Percentiles rank a stretch among this genome's conserved stretches.
Conservation (phyloP, 129 eudicot species). For the Chrysanthemum lavandulifolium region DNA sequence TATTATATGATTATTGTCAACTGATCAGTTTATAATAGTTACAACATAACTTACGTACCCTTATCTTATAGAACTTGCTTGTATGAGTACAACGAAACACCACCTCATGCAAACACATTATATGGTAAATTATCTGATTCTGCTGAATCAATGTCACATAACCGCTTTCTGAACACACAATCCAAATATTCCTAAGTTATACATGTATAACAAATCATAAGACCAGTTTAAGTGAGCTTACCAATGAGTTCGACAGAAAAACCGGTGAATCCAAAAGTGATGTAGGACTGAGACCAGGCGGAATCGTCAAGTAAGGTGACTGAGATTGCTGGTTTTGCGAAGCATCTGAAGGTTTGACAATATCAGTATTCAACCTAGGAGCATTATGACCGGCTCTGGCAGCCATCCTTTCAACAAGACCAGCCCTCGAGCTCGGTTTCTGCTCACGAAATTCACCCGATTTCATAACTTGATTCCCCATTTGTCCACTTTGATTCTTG, state of each 20-base stretch:
- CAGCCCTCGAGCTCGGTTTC: constrained; percentile 45
- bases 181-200: not conserved
- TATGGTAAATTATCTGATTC: not conserved
- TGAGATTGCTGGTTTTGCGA: constrained; percentile 45
- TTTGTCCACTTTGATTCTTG: constrained; percentile 24
- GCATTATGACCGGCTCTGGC: constrained; percentile 85
- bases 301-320: constrained; percentile 57
- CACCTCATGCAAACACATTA: not conserved
- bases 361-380: constrained; percentile 74
- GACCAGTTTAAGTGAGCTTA: constrained; percentile 25
- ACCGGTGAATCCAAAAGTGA: constrained; percentile 77
- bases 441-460: constrained; percentile 41
- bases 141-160: not conserved
- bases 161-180: not conserved
- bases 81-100: not conserved
- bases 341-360: constrained; percentile 43
- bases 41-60: too few relatives aligned
- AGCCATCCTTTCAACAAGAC: constrained; percentile 77
- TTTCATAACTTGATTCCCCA: constrained; percentile 33
- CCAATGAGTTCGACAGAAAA: constrained; percentile 76
- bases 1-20: not conserved
- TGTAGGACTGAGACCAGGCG: constrained; percentile 73
- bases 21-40: not conserved
- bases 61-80: too few relatives aligned
- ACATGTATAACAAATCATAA: not conserved